Evolutionary conservation across 225 moss, liverwort and hornwort genomes (phyloP), one percentile per base, ranked within the genome.

Genomic region (Thuidium tamariscinum): DNA sequence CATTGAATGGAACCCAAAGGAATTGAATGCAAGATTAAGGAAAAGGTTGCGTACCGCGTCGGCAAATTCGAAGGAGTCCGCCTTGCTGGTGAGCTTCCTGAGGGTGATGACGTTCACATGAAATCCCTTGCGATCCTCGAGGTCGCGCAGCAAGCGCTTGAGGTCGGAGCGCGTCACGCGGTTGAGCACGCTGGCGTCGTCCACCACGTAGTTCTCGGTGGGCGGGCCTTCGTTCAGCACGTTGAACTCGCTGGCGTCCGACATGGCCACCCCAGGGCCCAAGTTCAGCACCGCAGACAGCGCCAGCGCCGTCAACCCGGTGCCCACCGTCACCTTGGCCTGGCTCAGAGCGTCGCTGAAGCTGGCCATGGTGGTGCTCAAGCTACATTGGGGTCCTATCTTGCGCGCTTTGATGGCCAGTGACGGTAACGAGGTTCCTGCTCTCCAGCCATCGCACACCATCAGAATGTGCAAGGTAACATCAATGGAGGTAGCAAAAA

Each of bases 41-140:
- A 13, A 34, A 48, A 15, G 36, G 66, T 12, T 7, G 30, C 17
- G 49, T 77, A 93, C 93, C 83, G 92, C 71, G 81, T 99, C 99
- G 61, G 99, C 99, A 75, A 99, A 97, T 95, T 99, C 99, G 61
- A 99, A 99, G 37, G 97, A 92, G 85, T 99, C 99, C 13, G 99
- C 86, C 88, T 99, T 99, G 85, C 80, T 87, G 29, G 96, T 97
- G 80, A 99, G 82, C 82, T 99, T 99, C 76, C 99, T 90, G 51
- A 99, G 75, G 9, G 99, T 99, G 82, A 99, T 91, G 60, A 97
- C 32, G 61, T 99, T 95, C 83, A 99, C 76, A 91, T 92, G 97
- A 79, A 88, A 99, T 36, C 97, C 97, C 75, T 96, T 94, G 34
- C 91, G 85, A 34, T 93, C 96, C 86, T 99, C 99, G 66, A 97